Evolutionary conservation across 805 yeast species (phyloP), one percentile per base, ranked within the genome.

Genomic region (Jamesozyma lodderae): DNA sequence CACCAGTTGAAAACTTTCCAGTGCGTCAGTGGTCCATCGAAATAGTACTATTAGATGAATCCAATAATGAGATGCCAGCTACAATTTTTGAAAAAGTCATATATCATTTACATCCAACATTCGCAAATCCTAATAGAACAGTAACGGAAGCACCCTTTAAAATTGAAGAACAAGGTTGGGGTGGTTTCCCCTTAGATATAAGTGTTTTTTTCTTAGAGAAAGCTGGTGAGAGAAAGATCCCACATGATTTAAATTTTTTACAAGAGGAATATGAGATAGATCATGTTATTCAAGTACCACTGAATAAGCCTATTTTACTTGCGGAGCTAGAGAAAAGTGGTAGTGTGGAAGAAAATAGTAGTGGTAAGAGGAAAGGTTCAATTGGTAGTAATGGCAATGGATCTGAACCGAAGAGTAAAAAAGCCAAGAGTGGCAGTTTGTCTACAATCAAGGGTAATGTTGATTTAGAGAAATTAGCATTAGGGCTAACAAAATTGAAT

Each of bases 111-210:
- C 98, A 90, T 67, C 97, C 96, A 32, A 92, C 97, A 8, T 90
- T 90, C 63, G 77, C 76, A 35, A 87, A 87, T 60, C 97, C 97
- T 6, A 79, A 75, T 45, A 75, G 96, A 59, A 69, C 81, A 11
- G 58, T 86, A 55, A 85, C 83, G 53, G 79, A 78, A 55, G 74
- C 83, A 10, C 98, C 98, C 8, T 90, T 90, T 66, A 73, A 65
- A 54, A 80, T 90, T 41, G 84, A 79, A 55, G 98, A 90, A 60
- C 80, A 85, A 66, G 98, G 98, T 33, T 90, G 98, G 97, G 98
- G 97, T 59, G 97, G 90, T 48, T 90, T 90, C 53, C 96, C 88
- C 54, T 72, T 92, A 57, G 83, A 83, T 29, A 78, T 92, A 42
- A 72, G 82, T 20, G 68, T 88, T 35, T 81, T 82, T 45, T 67